Percentiles rank a stretch among this genome's conserved stretches.
Evolutionary conservation across 202 grass and related monocot genomes (phyloP).

Genomic region (Eragrostis tef): DNA sequence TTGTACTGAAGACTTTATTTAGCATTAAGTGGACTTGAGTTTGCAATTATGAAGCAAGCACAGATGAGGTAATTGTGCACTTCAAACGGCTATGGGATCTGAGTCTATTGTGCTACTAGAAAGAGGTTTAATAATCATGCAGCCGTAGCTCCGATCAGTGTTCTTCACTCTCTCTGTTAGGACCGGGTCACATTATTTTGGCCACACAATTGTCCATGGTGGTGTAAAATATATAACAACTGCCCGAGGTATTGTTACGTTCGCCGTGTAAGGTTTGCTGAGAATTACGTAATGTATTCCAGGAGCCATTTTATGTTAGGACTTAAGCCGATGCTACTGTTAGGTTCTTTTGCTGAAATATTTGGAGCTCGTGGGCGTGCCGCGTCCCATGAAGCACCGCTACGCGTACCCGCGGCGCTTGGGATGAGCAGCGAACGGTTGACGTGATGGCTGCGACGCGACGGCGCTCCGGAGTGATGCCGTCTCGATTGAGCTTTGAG

Average conservation of each 20-base stretch:
- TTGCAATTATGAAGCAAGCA: slow-evolving; percentile 71
- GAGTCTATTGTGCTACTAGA: slow-evolving; percentile 84
- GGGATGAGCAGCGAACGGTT: too few relatives aligned
- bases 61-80: slow-evolving; percentile 66
- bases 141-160: neutral
- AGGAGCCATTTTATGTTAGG: too few relatives aligned
- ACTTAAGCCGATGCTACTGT: too few relatives aligned
- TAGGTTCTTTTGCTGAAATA: slow-evolving; percentile 7
- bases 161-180: slow-evolving; percentile 90
- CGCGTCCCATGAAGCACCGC: too few relatives aligned
- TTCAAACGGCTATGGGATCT: slow-evolving; percentile 85
- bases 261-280: slow-evolving; percentile 76
- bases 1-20: slow-evolving; percentile 83
- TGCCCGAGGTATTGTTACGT: slow-evolving; percentile 65
- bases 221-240: slow-evolving; percentile 76
- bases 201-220: slow-evolving; percentile 58
- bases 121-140: slow-evolving; percentile 76
- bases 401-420: too few relatives aligned
- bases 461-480: too few relatives aligned
- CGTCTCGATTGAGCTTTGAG: too few relatives aligned
- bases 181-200: slow-evolving; percentile 89
- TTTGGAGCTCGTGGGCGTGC: too few relatives aligned
- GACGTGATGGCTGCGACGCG: too few relatives aligned
- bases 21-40: slow-evolving; percentile 70
- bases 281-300: too few relatives aligned